Evolutionary conservation across 345 rosid species (phyloP), one percentile per base, ranked within the genome.

Genomic region (Syzygium aromaticum): DNA sequence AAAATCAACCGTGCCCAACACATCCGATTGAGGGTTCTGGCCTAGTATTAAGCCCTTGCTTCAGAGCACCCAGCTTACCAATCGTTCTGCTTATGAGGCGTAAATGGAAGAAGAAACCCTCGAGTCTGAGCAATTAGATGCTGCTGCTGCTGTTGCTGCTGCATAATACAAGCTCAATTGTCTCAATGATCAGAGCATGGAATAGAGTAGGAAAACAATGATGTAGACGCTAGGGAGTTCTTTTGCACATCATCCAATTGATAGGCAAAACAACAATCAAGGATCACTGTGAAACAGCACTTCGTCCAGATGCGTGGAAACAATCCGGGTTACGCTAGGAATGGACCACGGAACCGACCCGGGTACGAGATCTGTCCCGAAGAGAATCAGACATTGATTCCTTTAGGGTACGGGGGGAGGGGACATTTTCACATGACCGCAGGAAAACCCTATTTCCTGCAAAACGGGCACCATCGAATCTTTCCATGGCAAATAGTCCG

Each of bases 321-420:
- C 82, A 38, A 19, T 73, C 82, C 27, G 82, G 82, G 82, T 73
- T 73, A 73, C 3, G 82, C 82, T 38, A 73, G 82, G 82, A 73
- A 38, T 73, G 27, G 82, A 73, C 82, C 82, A 21, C 27, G 82
- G 82, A 73, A 73, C 82, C 49, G 11, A 73, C 82, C 82, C 82
- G 49, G 82, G 82, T 38, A 38, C 27, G 27, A 73, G 27, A 73
- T 38, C 49, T 3, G 49, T 73, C 27, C 82, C 49, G 14, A 64
- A 52, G 46, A 86, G 88, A 86, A 86, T 80, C 88, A 86, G 82
- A 86, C 61, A 82, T 80, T 86, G 88, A 86, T 86, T 86, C 88
- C 84, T 78, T 86, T 86, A 33, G 21, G 19, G 73, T 52, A 84
- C 56, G 23, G 49, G 52, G 64, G 59, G 54, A 16, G 7, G 43